Percentiles rank a stretch among this genome's conserved stretches.
phyloP scores from a whole-genome alignment of 78 protist genomes.

The Emiliania huxleyi region DNA sequence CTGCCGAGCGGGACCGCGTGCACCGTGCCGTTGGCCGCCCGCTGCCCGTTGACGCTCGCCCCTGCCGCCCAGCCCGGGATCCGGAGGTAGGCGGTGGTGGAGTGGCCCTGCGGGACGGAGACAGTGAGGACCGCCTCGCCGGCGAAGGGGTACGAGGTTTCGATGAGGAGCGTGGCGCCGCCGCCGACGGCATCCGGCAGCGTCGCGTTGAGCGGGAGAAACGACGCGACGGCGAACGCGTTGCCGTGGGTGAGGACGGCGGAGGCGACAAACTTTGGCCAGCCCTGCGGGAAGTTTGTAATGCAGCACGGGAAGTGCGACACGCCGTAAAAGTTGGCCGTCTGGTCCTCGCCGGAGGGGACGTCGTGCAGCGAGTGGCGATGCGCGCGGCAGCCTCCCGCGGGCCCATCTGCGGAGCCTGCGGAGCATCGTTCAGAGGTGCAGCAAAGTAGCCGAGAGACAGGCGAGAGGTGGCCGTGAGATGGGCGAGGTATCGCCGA shows the following conservation, averaged over 20 bases:
- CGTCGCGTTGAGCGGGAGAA: background rate
- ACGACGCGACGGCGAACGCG: background rate
- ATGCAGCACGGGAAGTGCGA: conserved; percentile 11
- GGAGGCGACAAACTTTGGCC: background rate
- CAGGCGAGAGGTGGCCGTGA: background rate
- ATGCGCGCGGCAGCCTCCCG: too few relatives aligned
- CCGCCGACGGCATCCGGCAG: background rate
- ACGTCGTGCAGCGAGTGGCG: background rate
- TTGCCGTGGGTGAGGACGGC: background rate
- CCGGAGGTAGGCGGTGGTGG: background rate
- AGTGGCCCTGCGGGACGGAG: background rate
- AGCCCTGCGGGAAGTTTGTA: conserved; percentile 3
- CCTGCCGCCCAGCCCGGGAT: background rate
- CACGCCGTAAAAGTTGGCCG: background rate
- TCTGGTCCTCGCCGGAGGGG: background rate
- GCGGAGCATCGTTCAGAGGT: too few relatives aligned
- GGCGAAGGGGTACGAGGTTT: too few relatives aligned
- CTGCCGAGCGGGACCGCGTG: background rate
- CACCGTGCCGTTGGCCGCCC: background rate
- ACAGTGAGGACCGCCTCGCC: too few relatives aligned
- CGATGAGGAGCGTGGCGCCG: too few relatives aligned
- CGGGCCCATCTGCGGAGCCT: too few relatives aligned
- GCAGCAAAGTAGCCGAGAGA: too few relatives aligned
- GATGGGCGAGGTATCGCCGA: too few relatives aligned
- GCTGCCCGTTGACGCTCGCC: background rate